Base-by-base conservation (phyloP, 768 basidiomycete genomes). In the Termitomyces sp. region DNA sequence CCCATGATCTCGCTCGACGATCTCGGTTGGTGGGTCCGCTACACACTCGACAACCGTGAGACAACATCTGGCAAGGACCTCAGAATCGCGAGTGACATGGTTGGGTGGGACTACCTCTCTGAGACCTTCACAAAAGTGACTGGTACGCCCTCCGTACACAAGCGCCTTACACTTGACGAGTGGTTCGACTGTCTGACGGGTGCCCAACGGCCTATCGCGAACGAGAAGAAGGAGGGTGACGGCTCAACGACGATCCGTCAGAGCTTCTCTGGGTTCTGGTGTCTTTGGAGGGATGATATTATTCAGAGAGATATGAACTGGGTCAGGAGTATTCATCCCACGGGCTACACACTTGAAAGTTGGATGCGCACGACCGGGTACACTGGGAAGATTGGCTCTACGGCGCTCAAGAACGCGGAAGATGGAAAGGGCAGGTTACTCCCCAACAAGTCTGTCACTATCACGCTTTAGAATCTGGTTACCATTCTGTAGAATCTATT, bases 191-290 rank as follows among this genome's bases (percentile, higher is more conserved):
- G 67, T 45, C 62, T 72, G 32, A 59, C 54, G 22, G 64, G 64
- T 21, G 64, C 63, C 15, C 64, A 72, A 28, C 53, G 60, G n/a
- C 68, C 68, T 6, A 61, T 73, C 34, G 72, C 70, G 38, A 65
- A 64, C n/a, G 64, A 66, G 47, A 67, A 66, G 30, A 35, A 53
- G 38, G 60, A 54, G 5, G 65, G 65, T n/a, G 66, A 69, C 45
- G 68, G 66, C 4, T 65, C 67, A 34, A 72, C 67, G 22, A 72
- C 68, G 10, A 64, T 68, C 17, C 61, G 62, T 40, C 62, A 76
- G 65, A 78, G 74, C 61, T 79, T 78, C 61, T 64, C 65, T 26
- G 71, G 67, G 3, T 78, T 72, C 64, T 80, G 74, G 75, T 66
- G 66, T 12, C 52, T 71, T 48, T 80, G 68, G 67, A 62, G 74